Evolutionary conservation across 257 asterid genomes (phyloP).

Genomic region (Plantago major): DNA sequence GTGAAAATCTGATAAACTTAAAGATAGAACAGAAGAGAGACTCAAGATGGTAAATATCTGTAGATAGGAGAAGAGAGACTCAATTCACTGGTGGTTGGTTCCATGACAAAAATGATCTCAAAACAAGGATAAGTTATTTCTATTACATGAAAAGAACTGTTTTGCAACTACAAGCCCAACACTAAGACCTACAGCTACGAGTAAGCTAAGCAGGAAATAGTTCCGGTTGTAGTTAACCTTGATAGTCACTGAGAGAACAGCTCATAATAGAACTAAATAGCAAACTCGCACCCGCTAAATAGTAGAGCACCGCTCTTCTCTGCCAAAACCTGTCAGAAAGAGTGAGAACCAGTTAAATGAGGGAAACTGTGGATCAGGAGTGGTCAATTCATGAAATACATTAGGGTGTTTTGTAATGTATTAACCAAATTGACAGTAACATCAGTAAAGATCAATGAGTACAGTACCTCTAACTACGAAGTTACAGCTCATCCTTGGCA

Average conservation of each 20-base stretch:
- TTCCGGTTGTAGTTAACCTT: conserved; percentile 22
- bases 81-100: not conserved
- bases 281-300: conserved; percentile 4
- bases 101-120: not conserved
- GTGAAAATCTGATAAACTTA: not conserved
- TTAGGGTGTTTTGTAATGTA: too few relatives aligned
- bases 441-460: not conserved
- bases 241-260: conserved; percentile 3
- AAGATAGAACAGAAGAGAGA: not conserved
- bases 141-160: conserved; percentile 16
- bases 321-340: conserved; percentile 8
- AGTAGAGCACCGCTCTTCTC: conserved; percentile 18
- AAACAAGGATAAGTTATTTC: conserved; percentile 19
- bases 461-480: conserved; percentile 22
- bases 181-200: conserved; percentile 10
- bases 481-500: conserved; percentile 63
- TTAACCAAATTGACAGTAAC: too few relatives aligned
- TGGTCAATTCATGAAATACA: too few relatives aligned
- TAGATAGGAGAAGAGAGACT: not conserved
- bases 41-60: too few relatives aligned
- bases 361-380: too few relatives aligned
- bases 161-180: conserved; percentile 8
- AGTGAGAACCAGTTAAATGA: too few relatives aligned
- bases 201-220: not conserved
- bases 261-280: not conserved